Percentiles rank a stretch among this genome's conserved stretches.
phyloP scores from a whole-genome alignment of 306 rosid species.

The Prunus padus region DNA sequence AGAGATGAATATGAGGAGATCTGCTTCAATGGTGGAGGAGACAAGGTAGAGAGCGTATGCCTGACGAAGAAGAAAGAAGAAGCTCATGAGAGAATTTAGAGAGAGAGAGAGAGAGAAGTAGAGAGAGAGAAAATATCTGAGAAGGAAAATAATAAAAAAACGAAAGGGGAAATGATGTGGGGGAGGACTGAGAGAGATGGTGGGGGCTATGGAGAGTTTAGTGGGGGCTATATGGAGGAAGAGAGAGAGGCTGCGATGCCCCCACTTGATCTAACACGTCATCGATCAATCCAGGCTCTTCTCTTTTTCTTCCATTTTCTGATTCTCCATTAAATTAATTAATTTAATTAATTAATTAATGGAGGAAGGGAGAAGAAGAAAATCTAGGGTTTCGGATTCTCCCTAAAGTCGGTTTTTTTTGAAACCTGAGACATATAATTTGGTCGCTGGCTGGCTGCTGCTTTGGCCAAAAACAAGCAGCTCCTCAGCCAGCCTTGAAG shows the following conservation, averaged over 20 bases:
- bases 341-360: too few relatives aligned
- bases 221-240: slow-evolving; percentile 13
- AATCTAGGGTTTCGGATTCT: slow-evolving; percentile 16
- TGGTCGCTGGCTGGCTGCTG: neutral
- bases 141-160: slow-evolving; percentile 19
- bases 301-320: neutral
- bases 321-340: neutral
- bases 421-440: neutral
- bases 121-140: slow-evolving; percentile 33
- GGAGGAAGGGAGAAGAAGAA: too few relatives aligned
- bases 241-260: slow-evolving; percentile 1
- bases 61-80: neutral
- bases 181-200: neutral
- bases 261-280: slow-evolving; percentile 33
- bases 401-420: neutral
- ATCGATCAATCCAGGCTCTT: neutral
- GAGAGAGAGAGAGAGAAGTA: neutral
- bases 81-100: neutral
- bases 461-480: slow-evolving; percentile 20
- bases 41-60: neutral
- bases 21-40: slow-evolving; percentile 18
- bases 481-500: neutral
- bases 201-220: slow-evolving; percentile 7
- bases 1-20: slow-evolving; percentile 5
- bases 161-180: slow-evolving; percentile 6